These are phyloP conservation scores for Botryotinia globosa DNA, from an alignment of 2,329 filamentous ascomycete species.

Conservation along the genomic window DNA sequence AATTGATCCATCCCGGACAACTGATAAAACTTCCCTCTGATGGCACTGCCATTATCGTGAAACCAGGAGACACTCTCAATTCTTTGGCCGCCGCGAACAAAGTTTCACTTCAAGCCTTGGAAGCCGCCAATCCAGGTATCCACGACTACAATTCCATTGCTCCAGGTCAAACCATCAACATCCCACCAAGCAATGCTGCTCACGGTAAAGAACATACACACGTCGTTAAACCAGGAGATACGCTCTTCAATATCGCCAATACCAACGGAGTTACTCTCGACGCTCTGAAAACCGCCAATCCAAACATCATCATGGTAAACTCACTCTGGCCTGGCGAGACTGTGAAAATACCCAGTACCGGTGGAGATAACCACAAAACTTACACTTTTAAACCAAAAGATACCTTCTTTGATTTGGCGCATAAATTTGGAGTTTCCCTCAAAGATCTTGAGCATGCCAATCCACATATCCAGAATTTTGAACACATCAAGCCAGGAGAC, in stretches of 20 bases:
- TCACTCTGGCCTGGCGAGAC: neutral
- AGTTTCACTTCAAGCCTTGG: neutral
- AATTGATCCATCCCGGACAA: no score
- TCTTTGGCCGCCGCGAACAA: neutral
- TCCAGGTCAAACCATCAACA: neutral
- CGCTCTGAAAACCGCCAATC: neutral
- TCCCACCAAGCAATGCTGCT: neutral
- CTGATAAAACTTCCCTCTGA: no score
- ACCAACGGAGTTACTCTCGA: neutral
- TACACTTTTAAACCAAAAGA: neutral
- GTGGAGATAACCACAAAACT: neutral
- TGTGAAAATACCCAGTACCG: neutral
- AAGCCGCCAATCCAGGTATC: neutral
- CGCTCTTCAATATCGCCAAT: neutral
- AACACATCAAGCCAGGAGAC: neutral
- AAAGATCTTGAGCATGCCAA: neutral
- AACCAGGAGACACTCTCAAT: neutral
- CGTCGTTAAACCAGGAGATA: neutral
- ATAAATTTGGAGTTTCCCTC: neutral
- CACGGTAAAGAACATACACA: neutral
- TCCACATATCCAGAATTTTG: neutral
- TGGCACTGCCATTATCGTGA: neutral
- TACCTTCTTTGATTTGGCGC: neutral
- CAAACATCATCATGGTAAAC: neutral
- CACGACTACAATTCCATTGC: neutral